A percentile compares a stretch with the other conserved stretches of the same genome.
phyloP scores from a whole-genome alignment of 139 green algal genomes.

The Picochlorum sp. region DNA sequence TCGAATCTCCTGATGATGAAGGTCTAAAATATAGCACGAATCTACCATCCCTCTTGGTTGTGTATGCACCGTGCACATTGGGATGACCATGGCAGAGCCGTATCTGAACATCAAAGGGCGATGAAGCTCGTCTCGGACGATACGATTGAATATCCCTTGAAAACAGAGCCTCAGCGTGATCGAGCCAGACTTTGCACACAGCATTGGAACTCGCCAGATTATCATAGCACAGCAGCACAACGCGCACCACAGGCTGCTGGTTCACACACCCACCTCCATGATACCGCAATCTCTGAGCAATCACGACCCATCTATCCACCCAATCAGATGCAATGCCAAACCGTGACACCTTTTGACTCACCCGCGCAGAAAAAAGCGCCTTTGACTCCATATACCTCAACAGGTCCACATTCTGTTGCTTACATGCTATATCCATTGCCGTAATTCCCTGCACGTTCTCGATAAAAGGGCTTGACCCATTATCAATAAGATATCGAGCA shows the following conservation, averaged over 20 bases:
- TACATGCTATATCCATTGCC: constrained; percentile 41
- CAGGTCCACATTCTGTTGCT: constrained; percentile 22
- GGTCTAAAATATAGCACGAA: too few species aligned
- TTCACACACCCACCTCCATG: constrained; percentile 2
- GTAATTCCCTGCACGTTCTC: constrained; percentile 40
- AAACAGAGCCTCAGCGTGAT: not conserved
- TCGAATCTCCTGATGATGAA: too few species aligned
- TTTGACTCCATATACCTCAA: constrained; percentile 32
- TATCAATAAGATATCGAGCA: constrained; percentile 30
- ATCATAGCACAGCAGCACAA: not conserved
- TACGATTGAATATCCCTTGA: not conserved
- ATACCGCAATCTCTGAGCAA: constrained; percentile 18
- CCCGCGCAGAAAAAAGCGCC: constrained; percentile 19
- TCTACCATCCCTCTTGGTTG: too few species aligned
- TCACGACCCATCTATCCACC: constrained; percentile 23
- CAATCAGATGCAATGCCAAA: constrained; percentile 16
- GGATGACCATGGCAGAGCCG: too few species aligned
- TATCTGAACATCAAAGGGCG: not conserved
- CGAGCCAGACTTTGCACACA: not conserved
- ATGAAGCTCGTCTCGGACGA: not conserved
- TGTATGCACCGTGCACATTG: too few species aligned
- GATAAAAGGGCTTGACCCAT: constrained; percentile 34
- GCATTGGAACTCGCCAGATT: not conserved
- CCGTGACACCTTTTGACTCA: constrained; percentile 31
- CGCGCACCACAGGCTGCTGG: not conserved